Conservation (phyloP, 169 alveolate genomes). For the Ichthyophthirius multifiliis region DNA sequence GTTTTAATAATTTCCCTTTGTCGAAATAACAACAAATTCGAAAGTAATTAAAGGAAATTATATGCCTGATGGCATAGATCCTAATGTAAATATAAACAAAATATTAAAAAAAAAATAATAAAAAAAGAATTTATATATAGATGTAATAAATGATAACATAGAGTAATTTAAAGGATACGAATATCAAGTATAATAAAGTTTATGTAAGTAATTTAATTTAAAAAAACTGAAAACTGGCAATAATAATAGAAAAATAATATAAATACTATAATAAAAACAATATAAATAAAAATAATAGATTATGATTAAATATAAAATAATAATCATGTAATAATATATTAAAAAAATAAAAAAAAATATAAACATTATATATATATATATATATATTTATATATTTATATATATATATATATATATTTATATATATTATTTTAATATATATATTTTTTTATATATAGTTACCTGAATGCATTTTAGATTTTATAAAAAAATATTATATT, state of each 20-base stretch:
- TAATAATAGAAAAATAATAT: not conserved
- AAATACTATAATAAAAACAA: not conserved
- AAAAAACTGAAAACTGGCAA: slow-evolving; percentile 23
- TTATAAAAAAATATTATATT: slow-evolving; percentile 8
- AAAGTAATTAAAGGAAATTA: not conserved
- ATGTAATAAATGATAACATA: slow-evolving; percentile 14
- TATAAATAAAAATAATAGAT: not conserved
- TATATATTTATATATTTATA: not conserved
- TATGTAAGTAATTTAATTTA: slow-evolving; percentile 9
- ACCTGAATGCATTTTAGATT: not conserved
- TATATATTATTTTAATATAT: slow-evolving; percentile 7
- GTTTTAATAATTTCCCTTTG: not conserved
- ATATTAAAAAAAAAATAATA: not conserved
- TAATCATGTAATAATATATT: not conserved
- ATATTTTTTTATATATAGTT: not conserved
- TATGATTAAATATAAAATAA: not conserved
- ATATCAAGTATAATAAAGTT: not conserved
- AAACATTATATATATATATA: not conserved
- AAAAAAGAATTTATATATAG: slow-evolving; percentile 7
- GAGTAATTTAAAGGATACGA: slow-evolving; percentile 40
- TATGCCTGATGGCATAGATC: not conserved
- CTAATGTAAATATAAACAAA: not conserved
- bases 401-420: not conserved
- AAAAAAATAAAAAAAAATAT: not conserved
- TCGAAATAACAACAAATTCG: not conserved